These are phyloP conservation scores for Oropetium thomaeum DNA, from an alignment of 176 grass and related monocot species.

Conservation along the genomic window DNA sequence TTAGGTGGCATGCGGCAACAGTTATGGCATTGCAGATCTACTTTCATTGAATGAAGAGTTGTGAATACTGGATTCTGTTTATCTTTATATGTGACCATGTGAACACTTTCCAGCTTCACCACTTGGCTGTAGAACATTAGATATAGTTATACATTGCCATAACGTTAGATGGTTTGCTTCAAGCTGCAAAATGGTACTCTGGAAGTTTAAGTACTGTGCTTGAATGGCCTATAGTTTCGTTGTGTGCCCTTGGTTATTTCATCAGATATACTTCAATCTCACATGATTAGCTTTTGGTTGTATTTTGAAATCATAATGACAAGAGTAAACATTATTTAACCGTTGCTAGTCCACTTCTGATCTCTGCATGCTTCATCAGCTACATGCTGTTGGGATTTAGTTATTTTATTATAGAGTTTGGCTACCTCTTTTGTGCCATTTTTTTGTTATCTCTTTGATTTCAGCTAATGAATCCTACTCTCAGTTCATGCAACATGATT, in stretches of 20 bases:
- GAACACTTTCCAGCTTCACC: not conserved
- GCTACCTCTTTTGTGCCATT: not conserved
- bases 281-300: not conserved
- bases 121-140: no score
- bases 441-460: not conserved
- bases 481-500: not conserved
- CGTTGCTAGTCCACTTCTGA: not conserved
- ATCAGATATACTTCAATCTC: not conserved
- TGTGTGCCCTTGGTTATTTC: not conserved
- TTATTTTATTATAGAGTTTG: not conserved
- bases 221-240: not conserved
- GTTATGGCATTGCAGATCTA: not conserved
- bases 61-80: no score
- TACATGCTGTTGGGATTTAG: not conserved
- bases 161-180: not conserved
- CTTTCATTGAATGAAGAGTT: not conserved
- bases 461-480: not conserved
- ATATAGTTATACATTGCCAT: not conserved
- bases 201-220: not conserved
- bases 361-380: not conserved
- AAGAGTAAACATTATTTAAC: not conserved
- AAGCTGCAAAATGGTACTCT: not conserved
- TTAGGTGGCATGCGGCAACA: not conserved
- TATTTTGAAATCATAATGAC: not conserved
- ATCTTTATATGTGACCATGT: not conserved